phyloP scores from a whole-genome alignment of 2,329 filamentous ascomycete species.

The Claviceps sp. region DNA sequence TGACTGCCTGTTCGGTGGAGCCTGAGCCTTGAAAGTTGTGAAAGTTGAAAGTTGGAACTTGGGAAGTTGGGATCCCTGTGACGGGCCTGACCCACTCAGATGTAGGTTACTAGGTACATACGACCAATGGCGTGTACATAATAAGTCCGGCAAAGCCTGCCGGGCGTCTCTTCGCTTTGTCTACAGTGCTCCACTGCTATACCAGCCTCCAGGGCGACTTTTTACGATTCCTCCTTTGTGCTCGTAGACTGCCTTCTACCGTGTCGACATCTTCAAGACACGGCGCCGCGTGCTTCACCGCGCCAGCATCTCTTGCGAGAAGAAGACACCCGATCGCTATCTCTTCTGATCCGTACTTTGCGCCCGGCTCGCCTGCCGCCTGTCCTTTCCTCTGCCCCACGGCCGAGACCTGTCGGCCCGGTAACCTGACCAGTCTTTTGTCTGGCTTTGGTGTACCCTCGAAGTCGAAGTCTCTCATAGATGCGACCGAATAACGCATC shows the following conservation, averaged over 20 bases:
- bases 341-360: not conserved
- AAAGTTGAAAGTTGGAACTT: too few species aligned
- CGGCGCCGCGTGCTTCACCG: not conserved
- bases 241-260: too few species aligned
- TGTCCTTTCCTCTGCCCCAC: not conserved
- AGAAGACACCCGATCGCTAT: not conserved
- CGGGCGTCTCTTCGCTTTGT: too few species aligned
- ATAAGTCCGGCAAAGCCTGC: too few species aligned
- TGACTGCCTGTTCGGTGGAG: too few species aligned
- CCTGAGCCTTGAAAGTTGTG: too few species aligned
- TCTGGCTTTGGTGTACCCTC: not conserved
- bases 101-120: too few species aligned
- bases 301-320: constrained; percentile 3
- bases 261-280: not conserved
- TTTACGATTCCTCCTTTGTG: not conserved
- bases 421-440: not conserved
- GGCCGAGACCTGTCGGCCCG: not conserved
- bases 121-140: too few species aligned
- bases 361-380: too few species aligned
- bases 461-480: constrained; percentile 5
- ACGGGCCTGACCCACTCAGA: too few species aligned
- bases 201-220: not conserved
- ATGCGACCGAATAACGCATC: constrained; percentile 5
- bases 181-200: too few species aligned
- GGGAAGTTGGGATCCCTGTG: too few species aligned